phyloP scores from a whole-genome alignment of 2,329 filamentous ascomycete species.

The Exophiala alcalophila region DNA sequence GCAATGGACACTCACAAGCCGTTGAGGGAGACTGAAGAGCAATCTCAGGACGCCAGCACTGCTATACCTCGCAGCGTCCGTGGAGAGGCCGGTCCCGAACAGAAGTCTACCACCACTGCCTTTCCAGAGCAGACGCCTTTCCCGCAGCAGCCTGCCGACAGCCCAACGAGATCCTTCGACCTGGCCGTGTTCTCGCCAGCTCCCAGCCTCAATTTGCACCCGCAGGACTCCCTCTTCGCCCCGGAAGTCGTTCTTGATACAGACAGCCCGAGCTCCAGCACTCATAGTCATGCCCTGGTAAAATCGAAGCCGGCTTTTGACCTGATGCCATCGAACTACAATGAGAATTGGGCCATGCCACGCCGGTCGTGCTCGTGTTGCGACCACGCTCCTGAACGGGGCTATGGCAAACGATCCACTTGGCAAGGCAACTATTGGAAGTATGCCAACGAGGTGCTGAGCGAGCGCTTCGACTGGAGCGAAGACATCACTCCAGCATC shows the following conservation, averaged over 20 bases:
- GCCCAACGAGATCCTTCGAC: conserved; percentile 15
- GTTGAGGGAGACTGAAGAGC: conserved; percentile 4
- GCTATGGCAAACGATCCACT: conserved; percentile 9
- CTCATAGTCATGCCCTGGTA: conserved; percentile 15
- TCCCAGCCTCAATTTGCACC: conserved; percentile 6
- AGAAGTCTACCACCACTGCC: conserved; percentile 12
- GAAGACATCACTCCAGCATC: conserved; percentile 16
- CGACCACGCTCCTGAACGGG: conserved; percentile 6
- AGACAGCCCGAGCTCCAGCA: conserved; percentile 7
- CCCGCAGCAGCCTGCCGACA: conserved; percentile 2
- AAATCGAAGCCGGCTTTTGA: conserved; percentile 8
- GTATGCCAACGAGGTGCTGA: conserved; percentile 27
- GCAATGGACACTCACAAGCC: conserved; percentile 22
- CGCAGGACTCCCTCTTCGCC: conserved; percentile 17
- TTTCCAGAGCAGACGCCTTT: conserved; percentile 8
- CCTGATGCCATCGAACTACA: conserved; percentile 11
- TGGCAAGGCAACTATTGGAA: conserved; percentile 27
- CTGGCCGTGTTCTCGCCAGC: conserved; percentile 18
- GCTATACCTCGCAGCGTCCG: neutral
- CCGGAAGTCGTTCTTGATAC: conserved; percentile 17
- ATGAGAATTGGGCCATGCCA: conserved; percentile 16
- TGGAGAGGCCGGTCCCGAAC: conserved; percentile 5
- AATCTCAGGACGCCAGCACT: conserved; percentile 3
- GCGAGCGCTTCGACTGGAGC: conserved; percentile 22
- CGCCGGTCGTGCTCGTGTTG: conserved; percentile 16